Evolutionary conservation across 2,329 filamentous ascomycete genomes (phyloP), one percentile per base, ranked within the genome.

Genomic region (Ambrosiella xylebori): DNA sequence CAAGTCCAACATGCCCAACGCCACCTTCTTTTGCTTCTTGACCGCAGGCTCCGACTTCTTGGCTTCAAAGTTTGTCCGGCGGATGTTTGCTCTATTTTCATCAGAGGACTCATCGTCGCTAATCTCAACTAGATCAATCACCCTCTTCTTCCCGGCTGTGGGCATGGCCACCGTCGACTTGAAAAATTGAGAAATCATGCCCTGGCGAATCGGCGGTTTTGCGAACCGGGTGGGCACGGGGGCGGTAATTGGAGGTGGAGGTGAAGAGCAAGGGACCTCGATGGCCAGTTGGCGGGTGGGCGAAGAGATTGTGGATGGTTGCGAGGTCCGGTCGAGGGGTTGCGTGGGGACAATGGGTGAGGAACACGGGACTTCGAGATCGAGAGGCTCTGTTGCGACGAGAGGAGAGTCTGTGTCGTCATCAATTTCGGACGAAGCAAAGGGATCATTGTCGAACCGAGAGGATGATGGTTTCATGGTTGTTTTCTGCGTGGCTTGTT

Each of bases 251-350:
- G 44, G 59, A 83, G 89, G 50, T 7, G 44, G 59, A 83, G 89
- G 90, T 0, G 91, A 96, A 2, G 90, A 96, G n/a, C 88, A 87
- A 37, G 85, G 83, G 2, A 96, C 90, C 68, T 95, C 90, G 58
- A 96, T 67, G 7, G 44, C 15, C 2, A 50, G 52, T 19, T 41
- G 19, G 15, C 73, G 65, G 39, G 73, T 71, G 35, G 69, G 64
- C 8, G 55, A 57, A 7, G 73, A 72, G 0, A 77, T 76, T 7
- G 75, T 73, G 27, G 70, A 17, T 15, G 47, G 17, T 51, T 51
- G 47, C 27, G 47, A 51, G 15, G 61, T 50, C 27, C 57, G 57
- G 12, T 56, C 17, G 41, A 77, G 66, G 13, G 77, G 66, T 61
- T 78, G 74, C 1, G 74, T 77, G 0, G 74, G 68, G 61, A 76